Conservation (phyloP, 116 monocot species). For the Thalassia testudinum region DNA sequence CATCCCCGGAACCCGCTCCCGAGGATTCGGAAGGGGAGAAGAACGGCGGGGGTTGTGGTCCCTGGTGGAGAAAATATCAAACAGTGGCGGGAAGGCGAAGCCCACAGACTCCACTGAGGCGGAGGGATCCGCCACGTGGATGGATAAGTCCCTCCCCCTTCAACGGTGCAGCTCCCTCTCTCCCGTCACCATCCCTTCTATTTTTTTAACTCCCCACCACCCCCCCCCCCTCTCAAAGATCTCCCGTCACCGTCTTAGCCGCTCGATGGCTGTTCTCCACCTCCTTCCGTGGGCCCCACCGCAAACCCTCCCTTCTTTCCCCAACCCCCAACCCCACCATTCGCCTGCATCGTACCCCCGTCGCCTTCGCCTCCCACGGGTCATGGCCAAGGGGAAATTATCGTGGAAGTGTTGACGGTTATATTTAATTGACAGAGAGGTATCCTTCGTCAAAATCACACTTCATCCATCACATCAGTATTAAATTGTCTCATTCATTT, state of each 20-base stretch:
- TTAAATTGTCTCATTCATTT: no score
- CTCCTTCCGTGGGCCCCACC: not conserved
- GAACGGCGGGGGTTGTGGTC: no score
- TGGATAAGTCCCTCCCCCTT: slow-evolving; percentile 1
- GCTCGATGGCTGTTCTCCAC: not conserved
- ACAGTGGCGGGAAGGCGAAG: no score
- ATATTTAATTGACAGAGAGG: no score
- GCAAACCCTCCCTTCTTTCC: not conserved
- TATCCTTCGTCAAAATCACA: no score
- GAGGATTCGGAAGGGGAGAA: no score
- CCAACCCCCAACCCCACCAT: not conserved
- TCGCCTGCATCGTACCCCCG: not conserved
- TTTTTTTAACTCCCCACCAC: not conserved
- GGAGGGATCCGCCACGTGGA: not conserved
- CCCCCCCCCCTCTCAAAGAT: not conserved
- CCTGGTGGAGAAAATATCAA: not conserved
- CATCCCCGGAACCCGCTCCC: no score
- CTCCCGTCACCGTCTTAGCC: no score
- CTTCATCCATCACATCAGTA: no score
- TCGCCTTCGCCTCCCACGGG: not conserved
- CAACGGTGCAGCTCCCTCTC: not conserved
- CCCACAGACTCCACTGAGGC: not conserved
- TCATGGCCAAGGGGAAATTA: no score
- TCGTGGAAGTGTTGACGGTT: no score
- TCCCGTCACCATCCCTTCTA: not conserved